Conservation (phyloP, 2,329 filamentous ascomycete species). For the Trichoderma sp. region DNA sequence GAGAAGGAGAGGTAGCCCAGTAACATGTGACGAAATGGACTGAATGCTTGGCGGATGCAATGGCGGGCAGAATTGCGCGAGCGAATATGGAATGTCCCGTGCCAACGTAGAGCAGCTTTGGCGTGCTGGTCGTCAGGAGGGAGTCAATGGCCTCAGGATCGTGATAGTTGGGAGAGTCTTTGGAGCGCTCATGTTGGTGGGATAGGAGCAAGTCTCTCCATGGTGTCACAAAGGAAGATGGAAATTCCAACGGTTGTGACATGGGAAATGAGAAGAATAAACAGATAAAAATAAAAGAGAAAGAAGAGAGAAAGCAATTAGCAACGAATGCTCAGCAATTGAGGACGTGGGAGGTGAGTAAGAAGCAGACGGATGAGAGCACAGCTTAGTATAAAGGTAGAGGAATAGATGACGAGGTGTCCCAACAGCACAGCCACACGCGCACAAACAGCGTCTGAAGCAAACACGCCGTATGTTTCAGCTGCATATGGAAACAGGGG, state of each 20-base stretch:
- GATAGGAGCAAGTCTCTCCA: conserved; percentile 39
- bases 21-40: conserved; percentile 81
- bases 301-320: background rate
- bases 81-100: conserved; percentile 60
- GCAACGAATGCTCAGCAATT: background rate
- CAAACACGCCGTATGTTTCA: background rate
- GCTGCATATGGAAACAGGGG: background rate
- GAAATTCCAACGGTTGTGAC: conserved; percentile 32
- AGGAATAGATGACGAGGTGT: background rate
- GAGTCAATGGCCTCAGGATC: conserved; percentile 44
- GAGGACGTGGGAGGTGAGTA: background rate
- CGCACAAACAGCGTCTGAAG: background rate
- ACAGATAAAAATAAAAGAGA: background rate
- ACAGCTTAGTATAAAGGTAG: background rate
- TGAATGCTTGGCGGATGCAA: conserved; percentile 62
- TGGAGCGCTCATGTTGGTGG: conserved; percentile 36
- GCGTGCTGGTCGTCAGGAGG: conserved; percentile 51
- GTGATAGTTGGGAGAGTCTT: conserved; percentile 53
- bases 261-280: background rate
- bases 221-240: conserved; percentile 40
- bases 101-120: conserved; percentile 54
- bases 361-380: background rate
- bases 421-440: conserved; percentile 1
- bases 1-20: conserved; percentile 68
- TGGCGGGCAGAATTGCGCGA: conserved; percentile 58